phyloP scores from a whole-genome alignment of 345 rosid genomes.

The Trapa incisa region DNA sequence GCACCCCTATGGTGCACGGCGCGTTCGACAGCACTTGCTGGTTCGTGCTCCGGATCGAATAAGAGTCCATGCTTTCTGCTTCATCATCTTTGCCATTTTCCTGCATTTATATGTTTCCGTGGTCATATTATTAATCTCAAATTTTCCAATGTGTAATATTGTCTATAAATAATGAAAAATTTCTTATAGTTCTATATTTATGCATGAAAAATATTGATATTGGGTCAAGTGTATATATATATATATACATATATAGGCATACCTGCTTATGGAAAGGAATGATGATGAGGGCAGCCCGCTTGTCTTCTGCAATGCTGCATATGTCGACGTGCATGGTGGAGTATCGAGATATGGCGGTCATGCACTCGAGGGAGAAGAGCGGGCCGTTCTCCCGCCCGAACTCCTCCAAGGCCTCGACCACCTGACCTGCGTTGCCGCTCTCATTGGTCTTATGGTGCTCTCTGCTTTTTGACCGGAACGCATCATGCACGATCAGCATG shows the following conservation, averaged over 20 bases:
- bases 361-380: constrained; percentile 17
- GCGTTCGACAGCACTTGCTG: constrained; percentile 33
- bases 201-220: too few species aligned
- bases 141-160: neutral
- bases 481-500: constrained; percentile 42
- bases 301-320: constrained; percentile 46
- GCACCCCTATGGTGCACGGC: constrained; percentile 54
- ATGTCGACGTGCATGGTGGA: constrained; percentile 52
- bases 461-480: constrained; percentile 8
- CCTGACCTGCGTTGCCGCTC: constrained; percentile 24
- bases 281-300: constrained; percentile 30
- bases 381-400: constrained; percentile 16
- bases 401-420: constrained; percentile 22
- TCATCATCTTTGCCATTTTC: constrained; percentile 21
- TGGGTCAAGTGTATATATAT: too few species aligned
- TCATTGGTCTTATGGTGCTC: constrained; percentile 1
- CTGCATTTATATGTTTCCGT: neutral
- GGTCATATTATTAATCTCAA: neutral
- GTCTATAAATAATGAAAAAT: neutral
- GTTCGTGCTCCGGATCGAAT: constrained; percentile 30
- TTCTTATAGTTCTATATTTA: too few species aligned
- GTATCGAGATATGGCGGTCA: constrained; percentile 45
- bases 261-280: constrained; percentile 39
- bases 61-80: constrained; percentile 25
- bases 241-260: too few species aligned